A percentile compares a stretch with the other conserved stretches of the same genome.
Evolutionary conservation across 202 grass and related monocot genomes (phyloP).

Genomic region (Panicum virgatum): DNA sequence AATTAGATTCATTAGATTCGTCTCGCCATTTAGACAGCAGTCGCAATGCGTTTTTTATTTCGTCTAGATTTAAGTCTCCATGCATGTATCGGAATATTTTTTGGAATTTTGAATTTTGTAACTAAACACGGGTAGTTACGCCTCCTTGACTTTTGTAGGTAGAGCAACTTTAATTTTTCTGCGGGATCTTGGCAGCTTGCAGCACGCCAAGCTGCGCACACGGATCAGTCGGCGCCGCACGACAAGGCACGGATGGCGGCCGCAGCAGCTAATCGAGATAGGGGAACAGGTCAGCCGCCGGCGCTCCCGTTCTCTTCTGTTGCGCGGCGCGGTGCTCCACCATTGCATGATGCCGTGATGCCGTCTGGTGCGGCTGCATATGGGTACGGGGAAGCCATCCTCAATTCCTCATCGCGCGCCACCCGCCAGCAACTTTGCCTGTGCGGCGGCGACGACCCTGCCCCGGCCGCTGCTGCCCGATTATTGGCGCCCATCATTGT

Average conservation of each 20-base stretch:
- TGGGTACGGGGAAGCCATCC: background rate
- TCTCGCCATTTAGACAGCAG: too few relatives aligned
- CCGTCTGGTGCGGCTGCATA: background rate
- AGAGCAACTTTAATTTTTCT: background rate
- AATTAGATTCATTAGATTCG: too few relatives aligned
- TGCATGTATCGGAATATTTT: too few relatives aligned
- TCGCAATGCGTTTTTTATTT: too few relatives aligned
- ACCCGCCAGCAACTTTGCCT: background rate
- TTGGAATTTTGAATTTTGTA: too few relatives aligned
- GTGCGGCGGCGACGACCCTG: background rate
- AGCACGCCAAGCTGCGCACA: background rate
- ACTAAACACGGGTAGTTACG: background rate
- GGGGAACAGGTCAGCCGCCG: background rate
- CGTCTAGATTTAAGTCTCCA: too few relatives aligned
- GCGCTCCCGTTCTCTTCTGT: background rate
- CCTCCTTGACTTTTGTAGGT: background rate
- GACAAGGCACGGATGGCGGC: background rate
- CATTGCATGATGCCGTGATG: background rate
- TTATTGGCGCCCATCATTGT: constrained; percentile 31
- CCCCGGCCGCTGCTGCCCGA: too few relatives aligned
- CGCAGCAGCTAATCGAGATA: background rate
- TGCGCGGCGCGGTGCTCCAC: too few relatives aligned
- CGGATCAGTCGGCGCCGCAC: background rate
- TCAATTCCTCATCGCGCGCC: background rate
- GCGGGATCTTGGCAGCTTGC: background rate